Percentiles rank a stretch among this genome's conserved stretches.
Evolutionary conservation across 1,284 basidiomycete genomes (phyloP).

Genomic region (Melampsora occidentalis): DNA sequence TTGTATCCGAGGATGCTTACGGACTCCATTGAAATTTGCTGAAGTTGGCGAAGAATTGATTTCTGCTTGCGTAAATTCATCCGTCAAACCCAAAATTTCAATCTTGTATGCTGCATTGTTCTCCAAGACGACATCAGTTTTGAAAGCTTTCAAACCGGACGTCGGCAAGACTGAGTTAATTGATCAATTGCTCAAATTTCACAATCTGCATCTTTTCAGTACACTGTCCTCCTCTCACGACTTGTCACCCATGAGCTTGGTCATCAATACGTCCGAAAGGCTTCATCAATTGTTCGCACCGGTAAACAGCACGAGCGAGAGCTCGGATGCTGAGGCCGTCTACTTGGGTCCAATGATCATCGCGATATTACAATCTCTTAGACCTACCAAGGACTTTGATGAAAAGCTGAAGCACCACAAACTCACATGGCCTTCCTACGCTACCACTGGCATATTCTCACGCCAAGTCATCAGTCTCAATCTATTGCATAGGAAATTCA

Average conservation of each 20-base stretch:
- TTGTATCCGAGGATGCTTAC: constrained; percentile 38
- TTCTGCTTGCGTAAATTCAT: not conserved
- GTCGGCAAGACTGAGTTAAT: constrained; percentile 9
- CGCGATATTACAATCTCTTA: constrained; percentile 9
- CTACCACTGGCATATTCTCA: constrained; percentile 32
- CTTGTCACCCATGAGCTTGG: constrained; percentile 12
- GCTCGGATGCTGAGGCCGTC: not conserved
- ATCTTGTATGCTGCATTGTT: constrained; percentile 27
- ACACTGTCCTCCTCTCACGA: constrained; percentile 29
- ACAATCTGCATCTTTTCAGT: constrained; percentile 30
- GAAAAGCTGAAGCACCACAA: not conserved
- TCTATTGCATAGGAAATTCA: constrained; percentile 10
- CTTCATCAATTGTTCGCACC: not conserved
- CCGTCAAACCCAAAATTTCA: not conserved
- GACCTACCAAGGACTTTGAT: constrained; percentile 2
- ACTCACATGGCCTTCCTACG: constrained; percentile 26
- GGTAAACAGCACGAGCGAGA: not conserved
- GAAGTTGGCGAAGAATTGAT: constrained; percentile 26
- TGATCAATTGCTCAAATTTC: constrained; percentile 38
- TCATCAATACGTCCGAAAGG: constrained; percentile 26
- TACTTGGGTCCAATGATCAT: constrained; percentile 27
- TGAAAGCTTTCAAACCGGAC: constrained; percentile 7
- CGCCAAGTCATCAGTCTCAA: constrained; percentile 16
- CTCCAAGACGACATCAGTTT: constrained; percentile 17
- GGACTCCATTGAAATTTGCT: constrained; percentile 41